Base-by-base conservation (phyloP, 768 basidiomycete genomes). In the Tulasnella sp. region DNA sequence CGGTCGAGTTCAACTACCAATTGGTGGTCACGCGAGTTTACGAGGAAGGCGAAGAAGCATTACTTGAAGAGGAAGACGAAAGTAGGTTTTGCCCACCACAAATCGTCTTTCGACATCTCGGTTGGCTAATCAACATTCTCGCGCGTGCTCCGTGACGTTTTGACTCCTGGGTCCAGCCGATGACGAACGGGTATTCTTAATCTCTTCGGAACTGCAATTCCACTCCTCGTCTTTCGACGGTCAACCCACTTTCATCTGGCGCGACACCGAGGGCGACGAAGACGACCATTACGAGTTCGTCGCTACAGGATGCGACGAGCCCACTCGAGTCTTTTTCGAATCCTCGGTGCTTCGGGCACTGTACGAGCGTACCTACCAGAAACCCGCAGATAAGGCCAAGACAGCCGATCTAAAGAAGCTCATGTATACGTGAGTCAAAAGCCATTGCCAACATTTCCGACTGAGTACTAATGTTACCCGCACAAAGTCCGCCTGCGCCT, bases 211-310 rank as follows among this genome's bases (percentile, higher is more conserved):
- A 73, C 89, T 98, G 63, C 88, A 91, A 76, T 97, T 98, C 80
- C 87, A 90, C 44, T 84, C 88, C 2, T 89, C 90, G 11, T 83
- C 86, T 75, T 88, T 85, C 0, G 89, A 90, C 40, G 89, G 89
- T 39, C 90, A 92, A 75, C 86, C 90, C 3, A 90, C 88, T 7
- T 92, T 97, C 78, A 82, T 91, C 35, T 98, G 96, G 95, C 88
- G 92, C 72, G 95, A 98, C 79, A 84, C 95, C 14, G 86, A 91
- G 65, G 94, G 93, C 29, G 95, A 95, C 78, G 85, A 93, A 22
- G 95, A 95, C 76, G 96, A 98, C 78, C 85, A 92, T 69, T 98
- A 91, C 79, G 95, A 98, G 79, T 98, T 95, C 79, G 90, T 97
- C 19, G 78, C 79, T 59, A 83, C 87, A 3, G 86, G 84, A 14